A percentile compares a stretch with the other conserved stretches of the same genome.
phyloP scores from a whole-genome alignment of 805 yeast species.

The Hanseniaspora lindneri region DNA sequence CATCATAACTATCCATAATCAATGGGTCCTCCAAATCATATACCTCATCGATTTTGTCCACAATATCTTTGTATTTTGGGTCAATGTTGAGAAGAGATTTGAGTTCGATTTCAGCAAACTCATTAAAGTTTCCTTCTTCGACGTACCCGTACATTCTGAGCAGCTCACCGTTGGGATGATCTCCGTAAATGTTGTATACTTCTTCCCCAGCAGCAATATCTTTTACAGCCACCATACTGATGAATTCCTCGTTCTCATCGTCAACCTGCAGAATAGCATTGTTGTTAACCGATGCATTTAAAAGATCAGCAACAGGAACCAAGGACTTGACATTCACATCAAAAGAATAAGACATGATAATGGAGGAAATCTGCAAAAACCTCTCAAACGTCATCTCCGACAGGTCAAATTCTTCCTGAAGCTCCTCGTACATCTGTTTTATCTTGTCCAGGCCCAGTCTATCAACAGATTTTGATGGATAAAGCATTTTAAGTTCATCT shows the following conservation, averaged over 20 bases:
- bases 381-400: slow-evolving; percentile 3
- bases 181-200: slow-evolving; percentile 79
- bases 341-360: slow-evolving; percentile 82
- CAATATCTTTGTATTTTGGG: slow-evolving; percentile 25
- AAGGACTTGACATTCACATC: slow-evolving; percentile 60
- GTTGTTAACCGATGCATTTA: slow-evolving; percentile 48
- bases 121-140: slow-evolving; percentile 64
- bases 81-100: slow-evolving; percentile 15
- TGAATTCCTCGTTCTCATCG: slow-evolving; percentile 24
- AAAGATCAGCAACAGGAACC: slow-evolving; percentile 87
- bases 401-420: slow-evolving; percentile 29
- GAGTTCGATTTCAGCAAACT: slow-evolving; percentile 65
- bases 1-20: slow-evolving; percentile 50
- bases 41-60: slow-evolving; percentile 28
- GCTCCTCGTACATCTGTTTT: slow-evolving; percentile 42
- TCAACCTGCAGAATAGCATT: slow-evolving; percentile 11
- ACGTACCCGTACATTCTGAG: slow-evolving; percentile 86
- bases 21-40: slow-evolving; percentile 30
- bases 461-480: slow-evolving; percentile 58
- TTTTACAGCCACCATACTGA: slow-evolving; percentile 63
- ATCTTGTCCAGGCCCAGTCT: slow-evolving; percentile 66
- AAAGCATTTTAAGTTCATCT: slow-evolving; percentile 42
- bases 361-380: slow-evolving; percentile 62
- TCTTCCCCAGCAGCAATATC: slow-evolving; percentile 57
- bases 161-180: slow-evolving; percentile 81